Conservation (phyloP, 495 filamentous ascomycete genomes). For the Podospora conica region DNA sequence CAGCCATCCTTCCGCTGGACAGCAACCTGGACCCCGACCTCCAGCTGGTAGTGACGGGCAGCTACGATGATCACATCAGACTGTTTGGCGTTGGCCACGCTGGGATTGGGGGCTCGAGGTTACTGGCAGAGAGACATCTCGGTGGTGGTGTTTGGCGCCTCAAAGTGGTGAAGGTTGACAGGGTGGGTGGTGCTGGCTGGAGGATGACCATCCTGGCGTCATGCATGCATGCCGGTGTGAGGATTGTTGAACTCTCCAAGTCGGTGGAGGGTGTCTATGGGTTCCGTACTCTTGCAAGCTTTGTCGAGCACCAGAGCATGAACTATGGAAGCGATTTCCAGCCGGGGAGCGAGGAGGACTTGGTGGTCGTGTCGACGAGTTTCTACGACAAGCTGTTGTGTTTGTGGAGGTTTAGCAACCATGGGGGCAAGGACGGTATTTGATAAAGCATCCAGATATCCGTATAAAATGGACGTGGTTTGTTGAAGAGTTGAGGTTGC, state of each 20-base stretch:
- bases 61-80: conserved; percentile 83
- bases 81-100: conserved; percentile 50
- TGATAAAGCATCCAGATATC: background rate
- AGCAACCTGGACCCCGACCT: conserved; percentile 32
- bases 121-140: conserved; percentile 59
- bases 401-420: conserved; percentile 56
- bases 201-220: conserved; percentile 64
- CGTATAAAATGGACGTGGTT: too few relatives aligned
- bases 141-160: conserved; percentile 91
- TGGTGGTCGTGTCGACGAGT: conserved; percentile 68
- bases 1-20: conserved; percentile 67
- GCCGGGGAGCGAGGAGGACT: conserved; percentile 25
- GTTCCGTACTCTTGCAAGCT: conserved; percentile 63
- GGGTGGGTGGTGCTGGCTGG: conserved; percentile 17
- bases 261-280: conserved; percentile 42
- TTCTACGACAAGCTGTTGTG: conserved; percentile 83
- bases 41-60: conserved; percentile 70
- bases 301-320: conserved; percentile 90
- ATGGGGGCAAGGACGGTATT: background rate
- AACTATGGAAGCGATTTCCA: conserved; percentile 84
- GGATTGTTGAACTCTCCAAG: conserved; percentile 48
- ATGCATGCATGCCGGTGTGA: conserved; percentile 86
- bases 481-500: too few relatives aligned
- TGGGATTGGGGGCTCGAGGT: conserved; percentile 21
- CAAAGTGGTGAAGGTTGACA: conserved; percentile 45